Evolutionary conservation across 2,329 filamentous ascomycete genomes (phyloP).

Genomic region (Lasiodiplodia hormozganensis): DNA sequence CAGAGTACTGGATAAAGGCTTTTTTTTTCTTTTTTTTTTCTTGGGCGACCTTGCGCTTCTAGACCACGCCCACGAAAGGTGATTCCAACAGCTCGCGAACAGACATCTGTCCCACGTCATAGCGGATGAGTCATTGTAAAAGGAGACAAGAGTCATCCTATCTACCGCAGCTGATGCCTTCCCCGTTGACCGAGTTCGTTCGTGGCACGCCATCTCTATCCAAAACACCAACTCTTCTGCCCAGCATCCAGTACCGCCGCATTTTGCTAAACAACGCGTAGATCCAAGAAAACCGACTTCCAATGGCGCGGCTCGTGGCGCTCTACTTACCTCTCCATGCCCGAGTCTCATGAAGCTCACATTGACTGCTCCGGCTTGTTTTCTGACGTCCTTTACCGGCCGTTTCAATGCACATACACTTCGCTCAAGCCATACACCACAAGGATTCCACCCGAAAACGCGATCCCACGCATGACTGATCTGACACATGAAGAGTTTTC

Average conservation of each 20-base stretch:
- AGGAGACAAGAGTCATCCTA: neutral
- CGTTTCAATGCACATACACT: conserved; percentile 87
- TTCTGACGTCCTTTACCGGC: conserved; percentile 88
- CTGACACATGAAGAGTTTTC: conserved; percentile 78
- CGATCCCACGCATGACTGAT: conserved; percentile 72
- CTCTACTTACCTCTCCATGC: conserved; percentile 73
- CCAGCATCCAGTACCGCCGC: neutral
- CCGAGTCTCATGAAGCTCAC: conserved; percentile 58
- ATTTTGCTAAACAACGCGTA: conserved; percentile 34
- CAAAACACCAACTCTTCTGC: neutral
- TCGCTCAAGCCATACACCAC: conserved; percentile 69
- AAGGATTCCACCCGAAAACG: conserved; percentile 75
- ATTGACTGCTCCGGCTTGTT: conserved; percentile 81
- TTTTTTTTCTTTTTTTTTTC: neutral
- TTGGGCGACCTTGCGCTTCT: neutral
- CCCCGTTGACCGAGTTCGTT: neutral
- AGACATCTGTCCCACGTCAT: neutral
- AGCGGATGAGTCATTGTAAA: neutral
- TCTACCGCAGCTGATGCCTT: neutral
- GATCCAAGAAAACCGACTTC: conserved; percentile 56
- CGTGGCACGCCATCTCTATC: neutral
- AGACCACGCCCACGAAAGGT: neutral
- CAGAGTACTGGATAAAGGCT: neutral
- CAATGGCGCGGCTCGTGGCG: conserved; percentile 86
- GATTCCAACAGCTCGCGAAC: neutral